Conservation (phyloP, 139 green algal species). For the Marvania coccoides region DNA sequence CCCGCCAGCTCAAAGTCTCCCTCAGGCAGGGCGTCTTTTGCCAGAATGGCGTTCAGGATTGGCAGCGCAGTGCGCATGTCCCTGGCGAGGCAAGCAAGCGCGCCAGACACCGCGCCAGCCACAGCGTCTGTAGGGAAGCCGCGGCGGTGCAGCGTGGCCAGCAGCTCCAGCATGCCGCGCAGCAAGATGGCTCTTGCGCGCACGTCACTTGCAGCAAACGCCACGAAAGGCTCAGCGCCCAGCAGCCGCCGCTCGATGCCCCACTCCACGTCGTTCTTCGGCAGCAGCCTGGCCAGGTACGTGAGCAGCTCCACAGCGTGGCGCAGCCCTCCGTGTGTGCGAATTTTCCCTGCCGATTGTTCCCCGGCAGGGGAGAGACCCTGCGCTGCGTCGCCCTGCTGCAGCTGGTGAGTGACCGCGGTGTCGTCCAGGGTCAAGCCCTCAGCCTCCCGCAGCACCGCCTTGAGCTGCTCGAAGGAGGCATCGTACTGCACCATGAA, state of each 20-base stretch:
- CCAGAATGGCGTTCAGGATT: not conserved
- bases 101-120: not conserved
- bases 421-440: not conserved
- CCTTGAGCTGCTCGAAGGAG: not conserved
- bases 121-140: not conserved
- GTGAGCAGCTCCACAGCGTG: not conserved
- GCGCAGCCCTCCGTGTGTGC: not conserved
- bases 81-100: not conserved
- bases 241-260: not conserved
- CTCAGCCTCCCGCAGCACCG: not conserved
- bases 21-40: not conserved
- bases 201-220: not conserved
- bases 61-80: not conserved
- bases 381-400: not conserved
- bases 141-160: not conserved
- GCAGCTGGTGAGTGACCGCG: not conserved
- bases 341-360: too few species aligned
- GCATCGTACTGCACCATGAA: not conserved
- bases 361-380: too few species aligned
- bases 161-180: not conserved
- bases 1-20: not conserved
- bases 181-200: not conserved
- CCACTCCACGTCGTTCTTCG: not conserved
- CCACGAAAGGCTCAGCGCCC: conserved; percentile 1
- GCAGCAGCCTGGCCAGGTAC: not conserved